phyloP scores from a whole-genome alignment of 78 protist species.

The Dictyostelium citrinum region DNA sequence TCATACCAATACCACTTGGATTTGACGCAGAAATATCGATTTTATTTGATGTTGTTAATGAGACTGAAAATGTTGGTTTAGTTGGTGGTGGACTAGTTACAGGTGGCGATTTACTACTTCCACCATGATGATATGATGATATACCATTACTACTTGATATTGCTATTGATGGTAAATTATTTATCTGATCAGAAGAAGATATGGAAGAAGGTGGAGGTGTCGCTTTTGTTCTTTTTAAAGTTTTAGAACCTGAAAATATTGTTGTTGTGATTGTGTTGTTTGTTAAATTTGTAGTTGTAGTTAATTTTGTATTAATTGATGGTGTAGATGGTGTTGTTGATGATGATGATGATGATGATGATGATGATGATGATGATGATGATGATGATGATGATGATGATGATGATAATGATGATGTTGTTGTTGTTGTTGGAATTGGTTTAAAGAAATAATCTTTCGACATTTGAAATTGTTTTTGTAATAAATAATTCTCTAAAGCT shows the following conservation, averaged over 20 bases:
- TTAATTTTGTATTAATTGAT: no score
- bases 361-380: background rate
- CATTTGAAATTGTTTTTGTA: slow-evolving; percentile 6
- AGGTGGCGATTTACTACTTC: background rate
- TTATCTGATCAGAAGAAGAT: background rate
- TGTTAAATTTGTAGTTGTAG: background rate
- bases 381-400: background rate
- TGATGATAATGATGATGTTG: background rate
- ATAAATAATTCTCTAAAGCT: slow-evolving; percentile 37
- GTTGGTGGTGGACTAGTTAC: background rate
- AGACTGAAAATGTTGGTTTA: background rate
- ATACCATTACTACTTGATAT: background rate
- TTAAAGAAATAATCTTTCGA: slow-evolving; percentile 1
- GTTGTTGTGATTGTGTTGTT: background rate
- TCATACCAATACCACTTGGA: background rate
- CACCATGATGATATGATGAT: no score
- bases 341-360: background rate
- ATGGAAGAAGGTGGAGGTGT: background rate
- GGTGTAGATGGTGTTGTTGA: background rate
- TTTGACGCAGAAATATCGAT: background rate
- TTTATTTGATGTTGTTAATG: slow-evolving; percentile 1
- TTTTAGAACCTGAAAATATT: background rate
- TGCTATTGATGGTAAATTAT: background rate
- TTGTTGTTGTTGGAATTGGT: background rate
- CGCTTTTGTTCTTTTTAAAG: background rate